Percentiles rank a stretch among this genome's conserved stretches.
These are phyloP conservation scores for Coemansia erecta DNA, from an alignment of 192 early-diverging fungal genomes.

Conservation along the genomic window DNA sequence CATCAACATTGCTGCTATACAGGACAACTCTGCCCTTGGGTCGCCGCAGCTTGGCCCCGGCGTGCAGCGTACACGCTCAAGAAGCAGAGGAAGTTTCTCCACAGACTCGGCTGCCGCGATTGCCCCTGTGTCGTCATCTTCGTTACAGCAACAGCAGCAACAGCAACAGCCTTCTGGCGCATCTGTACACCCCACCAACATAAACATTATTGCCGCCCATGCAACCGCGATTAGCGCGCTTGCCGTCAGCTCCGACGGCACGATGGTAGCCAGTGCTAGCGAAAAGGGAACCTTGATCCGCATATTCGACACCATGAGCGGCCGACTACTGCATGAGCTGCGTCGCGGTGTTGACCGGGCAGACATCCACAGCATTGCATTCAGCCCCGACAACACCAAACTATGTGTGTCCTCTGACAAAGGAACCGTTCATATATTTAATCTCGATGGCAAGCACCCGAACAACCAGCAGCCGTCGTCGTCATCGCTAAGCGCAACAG, in stretches of 20 bases:
- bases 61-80: constrained; percentile 30
- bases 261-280: constrained; percentile 73
- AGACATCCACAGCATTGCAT: constrained; percentile 77
- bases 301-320: constrained; percentile 76
- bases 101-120: constrained; percentile 24
- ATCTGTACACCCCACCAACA: constrained; percentile 56
- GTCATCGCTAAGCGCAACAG: constrained; percentile 6
- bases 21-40: too few relatives aligned
- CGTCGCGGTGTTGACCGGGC: constrained; percentile 85
- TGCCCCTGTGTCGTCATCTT: too few relatives aligned
- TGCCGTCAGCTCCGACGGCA: constrained; percentile 58
- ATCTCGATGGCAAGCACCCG: constrained; percentile 44
- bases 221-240: constrained; percentile 72
- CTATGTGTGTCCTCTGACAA: too few relatives aligned
- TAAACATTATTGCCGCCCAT: constrained; percentile 54
- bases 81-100: constrained; percentile 38
- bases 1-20: constrained; percentile 20
- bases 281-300: constrained; percentile 91
- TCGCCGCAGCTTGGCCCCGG: constrained; percentile 2
- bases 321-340: constrained; percentile 77
- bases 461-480: constrained; percentile 9
- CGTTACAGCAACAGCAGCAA: background rate
- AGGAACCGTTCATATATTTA: too few relatives aligned
- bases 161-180: constrained; percentile 54
- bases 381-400: too few relatives aligned